These are phyloP conservation scores for Plantago major DNA, from an alignment of 257 asterid genomes.

Conservation along the genomic window DNA sequence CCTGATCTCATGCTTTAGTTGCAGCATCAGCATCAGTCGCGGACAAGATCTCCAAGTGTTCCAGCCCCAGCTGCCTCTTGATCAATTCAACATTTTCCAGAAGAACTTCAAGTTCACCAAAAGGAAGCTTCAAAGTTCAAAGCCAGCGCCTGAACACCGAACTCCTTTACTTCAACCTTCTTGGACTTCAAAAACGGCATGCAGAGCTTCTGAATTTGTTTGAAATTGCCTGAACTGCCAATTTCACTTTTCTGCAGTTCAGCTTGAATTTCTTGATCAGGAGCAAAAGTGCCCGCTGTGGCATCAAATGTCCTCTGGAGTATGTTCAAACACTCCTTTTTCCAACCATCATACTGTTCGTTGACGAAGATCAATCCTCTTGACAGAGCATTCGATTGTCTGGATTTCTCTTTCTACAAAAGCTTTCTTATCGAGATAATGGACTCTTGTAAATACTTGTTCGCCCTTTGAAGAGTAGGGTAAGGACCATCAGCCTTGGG, in stretches of 20 bases:
- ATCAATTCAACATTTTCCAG: constrained; percentile 44
- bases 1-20: constrained; percentile 47
- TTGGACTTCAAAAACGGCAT: constrained; percentile 93
- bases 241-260: constrained; percentile 58
- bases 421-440: constrained; percentile 79
- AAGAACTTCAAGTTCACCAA: constrained; percentile 78
- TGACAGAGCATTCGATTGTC: constrained; percentile 53
- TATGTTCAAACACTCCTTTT: constrained; percentile 58
- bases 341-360: constrained; percentile 83
- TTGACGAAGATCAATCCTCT: constrained; percentile 54
- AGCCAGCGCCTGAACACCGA: constrained; percentile 72
- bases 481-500: constrained; percentile 68
- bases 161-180: constrained; percentile 61
- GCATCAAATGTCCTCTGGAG: constrained; percentile 52
- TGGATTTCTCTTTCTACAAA: too few relatives aligned
- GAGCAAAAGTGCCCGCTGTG: constrained; percentile 42
- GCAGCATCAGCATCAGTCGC: constrained; percentile 43
- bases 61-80: too few relatives aligned
- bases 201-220: constrained; percentile 67
- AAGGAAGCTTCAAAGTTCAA: constrained; percentile 71
- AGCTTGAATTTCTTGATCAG: constrained; percentile 65
- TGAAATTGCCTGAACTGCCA: constrained; percentile 53
- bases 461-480: constrained; percentile 66
- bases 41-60: constrained; percentile 53
- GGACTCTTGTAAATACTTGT: constrained; percentile 68